Evolutionary conservation across 2,329 filamentous ascomycete species (phyloP), one percentile per base, ranked within the genome.

Genomic region (Nemania sp.): DNA sequence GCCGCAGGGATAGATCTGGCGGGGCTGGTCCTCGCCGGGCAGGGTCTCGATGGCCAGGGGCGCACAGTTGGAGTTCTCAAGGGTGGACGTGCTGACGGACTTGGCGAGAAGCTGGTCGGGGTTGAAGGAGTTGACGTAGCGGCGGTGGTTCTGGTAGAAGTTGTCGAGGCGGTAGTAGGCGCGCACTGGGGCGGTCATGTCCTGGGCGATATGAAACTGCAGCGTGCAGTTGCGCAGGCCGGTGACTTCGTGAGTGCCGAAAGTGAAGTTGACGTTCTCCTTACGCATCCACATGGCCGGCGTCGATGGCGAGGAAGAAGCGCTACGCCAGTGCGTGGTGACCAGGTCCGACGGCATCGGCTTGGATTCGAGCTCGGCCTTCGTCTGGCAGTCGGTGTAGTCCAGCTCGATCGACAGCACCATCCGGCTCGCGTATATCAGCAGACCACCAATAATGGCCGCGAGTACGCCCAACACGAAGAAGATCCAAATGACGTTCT

Each of bases 81-180:
- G 89, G 2, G 82, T 80, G 30, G 63, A 64, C 52, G 80, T 81
- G 26, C 77, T 76, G 15, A 89, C 80, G 9, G 79, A 80, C 5
- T 84, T 77, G 40, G 92, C 94, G 61, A 87, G 75, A 48, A 99
- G 79, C 73, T 99, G 94, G 47, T 89, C 80, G 52, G 86, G 81
- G 67, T 92, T 88, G 66, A 96, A 88, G 1, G 90, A 96, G 68
- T 91, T 89, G 56, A 97, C 94, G 64, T 99, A 99, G 72, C 93
- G 87, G 61, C 94, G 88, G 70, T 99, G 94, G 70, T 99, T 99
- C 74, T 99, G 94, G 77, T 97, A 97, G 76, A 99, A 99, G 75
- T 97, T 96, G 53, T 91, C 93, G 59, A 99, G 85, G 63, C 89
- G 88, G 73, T 99, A 99, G 77, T 97, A 99, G 73, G 97, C 85